Evolutionary conservation across 2,329 filamentous ascomycete genomes (phyloP).

Genomic region (Colletotrichum lindemuthianum): DNA sequence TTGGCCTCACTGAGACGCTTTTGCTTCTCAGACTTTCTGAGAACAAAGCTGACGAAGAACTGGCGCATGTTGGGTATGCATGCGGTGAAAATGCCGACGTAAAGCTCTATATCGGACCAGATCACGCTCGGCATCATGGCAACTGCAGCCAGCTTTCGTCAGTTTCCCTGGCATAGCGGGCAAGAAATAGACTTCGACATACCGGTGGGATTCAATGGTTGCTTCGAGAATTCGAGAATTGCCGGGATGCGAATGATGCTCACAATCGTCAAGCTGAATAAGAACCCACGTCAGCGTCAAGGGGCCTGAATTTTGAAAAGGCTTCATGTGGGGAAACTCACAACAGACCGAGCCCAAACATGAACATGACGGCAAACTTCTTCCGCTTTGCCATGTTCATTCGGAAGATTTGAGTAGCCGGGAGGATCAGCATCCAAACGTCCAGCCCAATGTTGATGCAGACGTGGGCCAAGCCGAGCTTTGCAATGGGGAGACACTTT

Average conservation of each 20-base stretch:
- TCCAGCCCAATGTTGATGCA: constrained; percentile 24
- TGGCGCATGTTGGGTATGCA: constrained; percentile 31
- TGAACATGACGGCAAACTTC: constrained; percentile 19
- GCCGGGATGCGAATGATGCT: constrained; percentile 2
- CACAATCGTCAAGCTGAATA: constrained; percentile 16
- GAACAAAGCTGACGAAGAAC: constrained; percentile 29
- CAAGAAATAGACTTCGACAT: not conserved
- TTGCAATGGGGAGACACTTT: constrained; percentile 8
- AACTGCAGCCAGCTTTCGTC: not conserved
- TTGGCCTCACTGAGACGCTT: constrained; percentile 8
- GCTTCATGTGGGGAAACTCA: not conserved
- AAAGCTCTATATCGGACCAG: constrained; percentile 24
- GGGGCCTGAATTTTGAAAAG: not conserved
- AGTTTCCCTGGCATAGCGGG: not conserved
- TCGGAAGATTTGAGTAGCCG: constrained; percentile 11
- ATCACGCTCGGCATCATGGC: constrained; percentile 24
- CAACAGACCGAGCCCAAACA: constrained; percentile 29
- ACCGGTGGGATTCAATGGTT: constrained; percentile 25
- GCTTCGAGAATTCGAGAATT: constrained; percentile 11
- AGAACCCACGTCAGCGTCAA: fast-evolving
- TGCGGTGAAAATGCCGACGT: constrained; percentile 22
- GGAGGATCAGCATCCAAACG: constrained; percentile 25
- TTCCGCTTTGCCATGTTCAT: constrained; percentile 25
- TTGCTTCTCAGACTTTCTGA: constrained; percentile 22
- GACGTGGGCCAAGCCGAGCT: constrained; percentile 11